Evolutionary conservation across 2,329 filamentous ascomycete genomes (phyloP).

Genomic region (Fusarium stilboides): DNA sequence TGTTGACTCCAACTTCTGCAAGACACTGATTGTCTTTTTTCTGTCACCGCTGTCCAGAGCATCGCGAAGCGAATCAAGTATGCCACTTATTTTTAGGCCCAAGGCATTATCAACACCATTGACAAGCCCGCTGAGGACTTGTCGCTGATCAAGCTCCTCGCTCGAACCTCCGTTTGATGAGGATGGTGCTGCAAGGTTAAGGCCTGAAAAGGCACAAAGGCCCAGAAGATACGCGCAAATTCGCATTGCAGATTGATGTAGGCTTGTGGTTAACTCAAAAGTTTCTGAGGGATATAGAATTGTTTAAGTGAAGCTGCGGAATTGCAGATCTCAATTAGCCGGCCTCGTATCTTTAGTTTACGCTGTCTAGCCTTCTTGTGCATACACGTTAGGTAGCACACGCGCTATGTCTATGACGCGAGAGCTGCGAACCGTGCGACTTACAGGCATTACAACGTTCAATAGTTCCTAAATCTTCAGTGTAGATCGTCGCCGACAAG

Average conservation of each 20-base stretch:
- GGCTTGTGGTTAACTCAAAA: fast-evolving
- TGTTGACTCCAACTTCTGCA: conserved; percentile 1
- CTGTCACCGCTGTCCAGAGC: conserved; percentile 2
- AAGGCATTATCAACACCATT: background rate
- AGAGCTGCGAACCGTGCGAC: too few species aligned
- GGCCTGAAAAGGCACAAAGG: background rate
- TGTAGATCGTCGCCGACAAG: background rate
- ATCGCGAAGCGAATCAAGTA: background rate
- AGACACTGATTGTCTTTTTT: background rate
- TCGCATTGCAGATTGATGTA: background rate
- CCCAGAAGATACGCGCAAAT: background rate
- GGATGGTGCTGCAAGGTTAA: background rate
- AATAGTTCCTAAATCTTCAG: background rate
- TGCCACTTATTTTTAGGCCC: background rate
- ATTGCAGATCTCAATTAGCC: background rate
- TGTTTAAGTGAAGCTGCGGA: background rate
- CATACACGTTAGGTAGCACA: background rate
- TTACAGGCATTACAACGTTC: background rate
- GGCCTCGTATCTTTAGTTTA: background rate
- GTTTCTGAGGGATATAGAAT: background rate
- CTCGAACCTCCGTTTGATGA: background rate
- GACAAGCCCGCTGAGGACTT: background rate
- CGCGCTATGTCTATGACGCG: background rate
- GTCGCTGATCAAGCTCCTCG: background rate
- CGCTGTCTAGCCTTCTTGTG: background rate